These are phyloP conservation scores for Spergularia azorica DNA, from an alignment of 179 eudicot species.

Conservation along the genomic window DNA sequence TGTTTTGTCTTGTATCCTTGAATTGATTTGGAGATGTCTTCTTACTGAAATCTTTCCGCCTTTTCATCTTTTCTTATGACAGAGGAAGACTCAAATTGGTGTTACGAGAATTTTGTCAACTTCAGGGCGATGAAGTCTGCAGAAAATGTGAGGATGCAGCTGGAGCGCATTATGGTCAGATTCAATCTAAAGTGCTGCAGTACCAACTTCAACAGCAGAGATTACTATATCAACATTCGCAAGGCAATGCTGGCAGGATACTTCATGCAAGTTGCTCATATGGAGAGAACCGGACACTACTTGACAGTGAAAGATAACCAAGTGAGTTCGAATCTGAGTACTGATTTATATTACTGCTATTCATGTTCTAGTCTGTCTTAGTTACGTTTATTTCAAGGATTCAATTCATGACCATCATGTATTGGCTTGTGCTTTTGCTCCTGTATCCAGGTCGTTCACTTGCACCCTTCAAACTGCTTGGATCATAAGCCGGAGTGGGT, in stretches of 20 bases:
- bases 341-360: not conserved
- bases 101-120: slow-evolving; percentile 88
- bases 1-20: not conserved
- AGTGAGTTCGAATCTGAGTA: slow-evolving; percentile 36
- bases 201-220: slow-evolving; percentile 90
- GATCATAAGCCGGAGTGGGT: slow-evolving; percentile 99
- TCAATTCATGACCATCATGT: not conserved
- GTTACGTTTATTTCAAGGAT: not conserved
- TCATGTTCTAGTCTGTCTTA: not conserved
- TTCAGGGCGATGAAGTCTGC: slow-evolving; percentile 77
- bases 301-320: slow-evolving; percentile 95
- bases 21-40: not conserved
- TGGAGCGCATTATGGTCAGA: slow-evolving; percentile 84
- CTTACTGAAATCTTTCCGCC: not conserved
- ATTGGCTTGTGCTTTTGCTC: not conserved
- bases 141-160: slow-evolving; percentile 95
- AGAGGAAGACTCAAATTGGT: slow-evolving; percentile 94
- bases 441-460: slow-evolving; percentile 69
- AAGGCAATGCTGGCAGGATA: slow-evolving; percentile 98
- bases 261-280: slow-evolving; percentile 98
- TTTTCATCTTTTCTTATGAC: slow-evolving; percentile 12
- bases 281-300: slow-evolving; percentile 89
- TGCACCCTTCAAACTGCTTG: slow-evolving; percentile 95
- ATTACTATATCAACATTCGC: slow-evolving; percentile 88
- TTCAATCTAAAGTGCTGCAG: slow-evolving; percentile 85